A percentile compares a stretch with the other conserved stretches of the same genome.
phyloP scores from a whole-genome alignment of 108 stramenopile species.

The Skeletonema menzelii region DNA sequence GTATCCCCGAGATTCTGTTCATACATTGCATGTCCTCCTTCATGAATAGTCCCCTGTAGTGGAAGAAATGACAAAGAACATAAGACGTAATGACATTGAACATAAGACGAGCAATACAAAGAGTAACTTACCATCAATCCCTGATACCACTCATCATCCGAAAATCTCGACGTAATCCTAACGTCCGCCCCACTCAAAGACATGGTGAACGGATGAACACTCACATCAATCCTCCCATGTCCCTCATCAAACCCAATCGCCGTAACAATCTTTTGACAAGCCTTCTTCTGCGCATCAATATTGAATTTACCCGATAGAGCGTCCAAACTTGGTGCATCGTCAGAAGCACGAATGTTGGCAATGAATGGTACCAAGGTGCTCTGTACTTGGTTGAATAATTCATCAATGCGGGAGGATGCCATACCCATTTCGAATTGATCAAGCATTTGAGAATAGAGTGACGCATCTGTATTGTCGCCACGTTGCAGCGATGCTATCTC shows the following conservation, averaged over 20 bases:
- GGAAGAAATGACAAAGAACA: too few species aligned
- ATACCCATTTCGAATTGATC: conserved; percentile 87
- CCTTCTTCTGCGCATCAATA: conserved; percentile 59
- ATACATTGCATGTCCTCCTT: conserved; percentile 93
- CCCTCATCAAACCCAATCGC: conserved; percentile 72
- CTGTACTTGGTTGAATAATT: conserved; percentile 79
- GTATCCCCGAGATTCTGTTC: conserved; percentile 71
- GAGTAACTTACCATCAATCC: conserved; percentile 51
- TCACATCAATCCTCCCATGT: conserved; percentile 83
- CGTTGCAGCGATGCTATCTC: conserved; percentile 60
- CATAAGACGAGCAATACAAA: too few species aligned
- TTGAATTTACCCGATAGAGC: conserved; percentile 49
- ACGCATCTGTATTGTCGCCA: conserved; percentile 8
- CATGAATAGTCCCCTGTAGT: conserved; percentile 76
- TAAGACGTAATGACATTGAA: too few species aligned
- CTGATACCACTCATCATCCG: conserved; percentile 79
- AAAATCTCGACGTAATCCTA: conserved; percentile 89
- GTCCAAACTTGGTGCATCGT: conserved; percentile 31
- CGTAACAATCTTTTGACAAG: conserved; percentile 61
- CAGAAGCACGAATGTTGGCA: conserved; percentile 44
- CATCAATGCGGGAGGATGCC: conserved; percentile 61
- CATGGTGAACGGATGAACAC: conserved; percentile 92
- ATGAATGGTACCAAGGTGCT: conserved; percentile 74
- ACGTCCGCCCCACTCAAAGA: conserved; percentile 73
- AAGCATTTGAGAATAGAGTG: conserved; percentile 71